These are phyloP conservation scores for Penicillium crustosum DNA, from an alignment of 2,329 filamentous ascomycete genomes.

Conservation along the genomic window DNA sequence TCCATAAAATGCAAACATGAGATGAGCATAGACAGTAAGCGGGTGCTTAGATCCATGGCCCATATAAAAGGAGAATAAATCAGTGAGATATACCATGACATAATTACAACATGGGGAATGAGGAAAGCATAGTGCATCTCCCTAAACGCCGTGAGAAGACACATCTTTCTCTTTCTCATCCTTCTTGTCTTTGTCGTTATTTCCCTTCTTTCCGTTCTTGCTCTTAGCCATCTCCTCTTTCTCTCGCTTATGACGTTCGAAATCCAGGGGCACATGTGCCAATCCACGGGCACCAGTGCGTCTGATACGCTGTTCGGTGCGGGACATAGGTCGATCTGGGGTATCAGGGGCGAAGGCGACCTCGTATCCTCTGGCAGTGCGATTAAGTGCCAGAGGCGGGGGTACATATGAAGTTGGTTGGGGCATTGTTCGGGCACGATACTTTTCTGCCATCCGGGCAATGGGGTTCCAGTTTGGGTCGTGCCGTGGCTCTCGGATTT, in stretches of 20 bases:
- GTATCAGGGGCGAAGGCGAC: conserved; percentile 43
- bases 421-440: neutral
- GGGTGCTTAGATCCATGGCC: neutral
- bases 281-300: conserved; percentile 45
- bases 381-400: neutral
- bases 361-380: conserved; percentile 33
- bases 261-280: conserved; percentile 43
- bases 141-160: neutral
- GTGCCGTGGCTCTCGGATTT: conserved; percentile 30
- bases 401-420: neutral
- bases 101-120: neutral
- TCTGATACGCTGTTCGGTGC: conserved; percentile 46
- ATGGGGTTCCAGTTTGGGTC: conserved; percentile 1
- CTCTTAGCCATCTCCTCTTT: neutral
- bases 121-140: neutral
- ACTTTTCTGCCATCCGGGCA: conserved; percentile 4
- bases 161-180: neutral
- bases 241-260: conserved; percentile 22
- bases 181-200: neutral
- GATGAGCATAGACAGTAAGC: neutral
- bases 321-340: conserved; percentile 41
- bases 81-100: neutral
- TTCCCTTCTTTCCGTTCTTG: neutral
- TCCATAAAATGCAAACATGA: conserved; percentile 2
- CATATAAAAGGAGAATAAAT: neutral